Evolutionary conservation across 192 early-diverging fungal species (phyloP), one percentile per base, ranked within the genome.

Genomic region (Podila clonocystis): DNA sequence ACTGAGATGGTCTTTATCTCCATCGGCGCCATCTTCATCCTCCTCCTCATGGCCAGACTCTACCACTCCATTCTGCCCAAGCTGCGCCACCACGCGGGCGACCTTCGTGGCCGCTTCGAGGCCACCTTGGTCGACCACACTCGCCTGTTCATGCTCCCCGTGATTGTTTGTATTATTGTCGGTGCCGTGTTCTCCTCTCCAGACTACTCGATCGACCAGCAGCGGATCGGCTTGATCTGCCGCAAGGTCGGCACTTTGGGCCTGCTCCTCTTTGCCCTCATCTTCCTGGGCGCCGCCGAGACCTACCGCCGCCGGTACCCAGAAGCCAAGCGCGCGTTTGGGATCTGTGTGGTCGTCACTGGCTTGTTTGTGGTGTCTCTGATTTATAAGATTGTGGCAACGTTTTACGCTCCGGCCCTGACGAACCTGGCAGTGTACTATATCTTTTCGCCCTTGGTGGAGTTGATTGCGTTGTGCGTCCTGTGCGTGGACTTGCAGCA

Each of bases 31-130:
- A 49, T 71, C 68, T 78, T 71, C 34, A 55, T 78, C 17, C 50
- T 78, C 15, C 13, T 71, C 12, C 30, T 78, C 58, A 61, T 78
- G 9, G 63, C 75, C 4, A 45, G 50, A 5, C 50, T 78, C 12
- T 78, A 71, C 29, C 58, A 48, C 4, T 71, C 64, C 8, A 66
- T 78, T 58, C 49, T 78, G 17, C 75, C 75, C 52, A 78, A 71
- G 29, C 19, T 78, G 20, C 75, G 75, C 22, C 33, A 67, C 33
- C 26, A 36, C 17, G 50, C 36, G 7, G 22, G 30, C 1, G 38
- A 60, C 12, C 20, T 36, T 0, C 62, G 67, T 2, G 64, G 49
- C 5, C 31, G 33, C 15, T 78, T 78, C 33, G 75, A 78, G 22
- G 22, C 31, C 0, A 66, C 64, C 12, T 24, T 78, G n/a, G 75